These are phyloP conservation scores for Globisporangium nodosum DNA, from an alignment of 352 stramenopile genomes.

Conservation along the genomic window DNA sequence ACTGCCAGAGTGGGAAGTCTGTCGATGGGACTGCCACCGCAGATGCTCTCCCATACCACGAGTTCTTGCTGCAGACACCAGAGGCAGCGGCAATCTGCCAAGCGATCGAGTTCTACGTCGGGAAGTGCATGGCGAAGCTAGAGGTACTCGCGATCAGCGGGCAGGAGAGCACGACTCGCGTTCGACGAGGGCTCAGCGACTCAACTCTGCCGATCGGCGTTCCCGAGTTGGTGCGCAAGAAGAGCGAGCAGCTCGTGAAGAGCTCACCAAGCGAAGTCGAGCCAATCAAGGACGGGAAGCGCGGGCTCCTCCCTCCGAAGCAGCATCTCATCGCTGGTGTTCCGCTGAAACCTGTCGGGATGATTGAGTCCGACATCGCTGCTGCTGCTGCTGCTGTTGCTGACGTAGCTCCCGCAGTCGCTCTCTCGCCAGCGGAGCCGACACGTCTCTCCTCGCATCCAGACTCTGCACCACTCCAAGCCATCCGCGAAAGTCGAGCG, in stretches of 20 bases:
- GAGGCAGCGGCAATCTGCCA: conserved; percentile 51
- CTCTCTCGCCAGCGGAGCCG: background rate
- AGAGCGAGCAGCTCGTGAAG: conserved; percentile 9
- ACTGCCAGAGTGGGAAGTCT: conserved; percentile 22
- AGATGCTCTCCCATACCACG: conserved; percentile 4
- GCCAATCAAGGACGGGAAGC: background rate
- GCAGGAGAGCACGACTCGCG: conserved; percentile 18
- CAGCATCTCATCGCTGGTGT: conserved; percentile 7
- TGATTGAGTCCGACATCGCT: background rate
- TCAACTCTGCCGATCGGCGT: background rate
- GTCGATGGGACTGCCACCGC: too few species aligned
- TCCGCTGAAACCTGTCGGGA: conserved; percentile 2
- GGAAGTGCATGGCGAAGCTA: conserved; percentile 74
- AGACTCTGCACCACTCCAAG: background rate
- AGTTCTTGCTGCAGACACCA: conserved; percentile 56
- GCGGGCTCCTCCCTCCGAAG: background rate
- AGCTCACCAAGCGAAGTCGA: background rate
- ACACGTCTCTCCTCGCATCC: background rate
- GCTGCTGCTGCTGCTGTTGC: background rate
- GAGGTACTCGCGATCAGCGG: conserved; percentile 37
- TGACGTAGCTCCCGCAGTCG: background rate
- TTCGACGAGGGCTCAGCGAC: conserved; percentile 1
- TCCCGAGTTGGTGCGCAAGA: conserved; percentile 3
- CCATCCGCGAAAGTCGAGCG: background rate
- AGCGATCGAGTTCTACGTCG: conserved; percentile 74